Evolutionary conservation across 129 eudicot species (phyloP).

Genomic region (Artemisia tridentata): DNA sequence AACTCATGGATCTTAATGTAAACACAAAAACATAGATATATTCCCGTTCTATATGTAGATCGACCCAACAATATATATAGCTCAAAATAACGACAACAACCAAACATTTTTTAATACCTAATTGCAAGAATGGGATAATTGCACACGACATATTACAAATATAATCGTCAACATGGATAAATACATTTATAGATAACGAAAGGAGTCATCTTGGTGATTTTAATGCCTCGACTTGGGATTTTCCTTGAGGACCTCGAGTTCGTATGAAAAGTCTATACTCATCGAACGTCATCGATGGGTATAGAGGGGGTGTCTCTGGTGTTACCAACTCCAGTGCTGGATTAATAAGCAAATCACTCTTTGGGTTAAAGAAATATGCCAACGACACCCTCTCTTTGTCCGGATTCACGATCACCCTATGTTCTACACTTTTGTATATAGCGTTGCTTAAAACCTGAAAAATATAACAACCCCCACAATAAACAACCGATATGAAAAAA

Average conservation of each 20-base stretch:
- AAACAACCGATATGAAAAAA: not conserved
- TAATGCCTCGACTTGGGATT: conserved; percentile 70
- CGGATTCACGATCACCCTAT: conserved; percentile 80
- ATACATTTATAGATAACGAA: not conserved
- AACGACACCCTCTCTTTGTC: conserved; percentile 63
- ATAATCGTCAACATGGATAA: too few species aligned
- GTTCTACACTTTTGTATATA: conserved; percentile 83
- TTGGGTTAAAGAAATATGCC: conserved; percentile 84
- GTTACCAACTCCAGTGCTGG: conserved; percentile 65
- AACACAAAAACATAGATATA: too few species aligned
- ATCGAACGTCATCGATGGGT: conserved; percentile 73
- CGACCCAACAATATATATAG: too few species aligned
- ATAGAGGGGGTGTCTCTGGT: conserved; percentile 56
- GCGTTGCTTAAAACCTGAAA: conserved; percentile 76
- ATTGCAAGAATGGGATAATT: too few species aligned
- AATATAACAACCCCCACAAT: not conserved
- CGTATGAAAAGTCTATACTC: conserved; percentile 78
- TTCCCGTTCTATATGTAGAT: too few species aligned
- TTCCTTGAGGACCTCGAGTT: conserved; percentile 76
- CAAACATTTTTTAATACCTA: too few species aligned
- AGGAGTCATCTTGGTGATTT: conserved; percentile 36
- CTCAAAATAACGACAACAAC: too few species aligned
- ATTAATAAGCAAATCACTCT: conserved; percentile 57
- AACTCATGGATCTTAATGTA: too few species aligned
- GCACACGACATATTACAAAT: too few species aligned